These are phyloP conservation scores for Eremochloa ophiuroides DNA, from an alignment of 176 grass and related monocot genomes.

Conservation along the genomic window DNA sequence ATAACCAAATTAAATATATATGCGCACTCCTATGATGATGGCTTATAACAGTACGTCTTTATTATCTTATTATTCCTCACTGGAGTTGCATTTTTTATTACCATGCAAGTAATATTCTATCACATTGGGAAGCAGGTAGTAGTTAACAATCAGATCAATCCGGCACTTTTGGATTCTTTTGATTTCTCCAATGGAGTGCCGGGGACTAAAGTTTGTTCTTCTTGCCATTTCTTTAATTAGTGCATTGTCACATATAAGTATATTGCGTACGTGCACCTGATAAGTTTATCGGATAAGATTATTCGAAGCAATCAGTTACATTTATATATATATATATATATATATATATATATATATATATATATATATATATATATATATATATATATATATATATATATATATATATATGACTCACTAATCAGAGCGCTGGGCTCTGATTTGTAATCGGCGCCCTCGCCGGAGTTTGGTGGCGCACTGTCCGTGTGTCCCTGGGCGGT, in stretches of 20 bases:
- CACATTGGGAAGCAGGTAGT: not conserved
- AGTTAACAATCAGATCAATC: not conserved
- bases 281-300: not conserved
- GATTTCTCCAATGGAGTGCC: constrained; percentile 3
- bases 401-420: too few species aligned
- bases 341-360: too few species aligned
- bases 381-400: too few species aligned
- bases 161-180: not conserved
- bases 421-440: too few species aligned
- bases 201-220: constrained; percentile 9
- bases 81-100: not conserved
- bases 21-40: not conserved
- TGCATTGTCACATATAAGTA: not conserved
- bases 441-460: too few species aligned
- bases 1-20: not conserved
- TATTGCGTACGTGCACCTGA: not conserved
- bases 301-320: constrained; percentile 2
- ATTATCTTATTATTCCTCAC: not conserved
- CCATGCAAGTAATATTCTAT: not conserved
- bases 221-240: constrained; percentile 28
- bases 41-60: not conserved
- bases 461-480: too few species aligned
- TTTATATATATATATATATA: not conserved
- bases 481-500: too few species aligned
- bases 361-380: too few species aligned